These are phyloP conservation scores for Podaxis sp. DNA, from an alignment of 768 basidiomycete genomes.

Conservation along the genomic window DNA sequence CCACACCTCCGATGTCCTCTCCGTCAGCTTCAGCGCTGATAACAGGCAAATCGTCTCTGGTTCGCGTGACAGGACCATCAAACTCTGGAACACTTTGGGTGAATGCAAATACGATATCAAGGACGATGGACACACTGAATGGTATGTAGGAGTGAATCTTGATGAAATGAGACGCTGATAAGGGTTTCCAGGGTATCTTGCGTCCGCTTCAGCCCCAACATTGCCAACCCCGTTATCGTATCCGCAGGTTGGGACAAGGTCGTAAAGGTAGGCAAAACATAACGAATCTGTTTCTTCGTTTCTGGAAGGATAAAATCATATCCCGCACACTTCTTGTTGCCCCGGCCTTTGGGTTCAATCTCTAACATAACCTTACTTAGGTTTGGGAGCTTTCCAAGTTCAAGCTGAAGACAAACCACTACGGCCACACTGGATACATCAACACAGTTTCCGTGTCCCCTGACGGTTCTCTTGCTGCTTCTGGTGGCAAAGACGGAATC, in stretches of 20 bases:
- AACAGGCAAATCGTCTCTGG: constrained; percentile 99
- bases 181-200: constrained; percentile 81
- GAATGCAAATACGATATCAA: constrained; percentile 99
- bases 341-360: constrained; percentile 72
- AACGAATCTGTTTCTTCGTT: constrained; percentile 22
- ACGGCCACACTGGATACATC: constrained; percentile 99
- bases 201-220: constrained; percentile 98
- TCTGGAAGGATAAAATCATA: constrained; percentile 19
- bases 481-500: constrained; percentile 99
- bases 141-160: constrained; percentile 42
- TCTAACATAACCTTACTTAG: constrained; percentile 62
- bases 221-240: constrained; percentile 96
- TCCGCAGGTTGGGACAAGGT: constrained; percentile 99
- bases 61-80: constrained; percentile 95
- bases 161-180: constrained; percentile 7
- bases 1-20: constrained; percentile 96
- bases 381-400: constrained; percentile 99
- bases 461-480: constrained; percentile 97
- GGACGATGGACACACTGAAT: constrained; percentile 97
- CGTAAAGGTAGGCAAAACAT: constrained; percentile 77
- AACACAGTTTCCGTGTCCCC: constrained; percentile 98
- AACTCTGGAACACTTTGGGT: constrained; percentile 99
- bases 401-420: constrained; percentile 99
- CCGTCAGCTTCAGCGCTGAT: constrained; percentile 99
- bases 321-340: constrained; percentile 86